Percentiles rank a stretch among this genome's conserved stretches.
These are phyloP conservation scores for Rhizophora apiculata DNA, from an alignment of 345 rosid species.

Conservation along the genomic window DNA sequence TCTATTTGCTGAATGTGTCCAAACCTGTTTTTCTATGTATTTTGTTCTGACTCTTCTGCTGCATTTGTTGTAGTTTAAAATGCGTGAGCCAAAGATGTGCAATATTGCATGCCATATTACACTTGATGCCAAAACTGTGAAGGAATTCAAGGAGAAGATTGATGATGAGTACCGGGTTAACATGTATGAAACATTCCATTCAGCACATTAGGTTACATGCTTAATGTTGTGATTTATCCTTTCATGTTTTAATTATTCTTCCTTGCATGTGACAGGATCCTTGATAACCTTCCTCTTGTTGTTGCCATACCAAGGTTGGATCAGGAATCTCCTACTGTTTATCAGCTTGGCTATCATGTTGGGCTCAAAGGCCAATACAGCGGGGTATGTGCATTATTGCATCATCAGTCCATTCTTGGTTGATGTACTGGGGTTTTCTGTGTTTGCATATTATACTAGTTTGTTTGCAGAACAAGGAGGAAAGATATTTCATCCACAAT, in stretches of 20 bases:
- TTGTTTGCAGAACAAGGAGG: constrained; percentile 68
- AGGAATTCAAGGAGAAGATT: constrained; percentile 80
- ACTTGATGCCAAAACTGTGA: constrained; percentile 58
- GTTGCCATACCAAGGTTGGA: constrained; percentile 68
- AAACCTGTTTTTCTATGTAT: not conserved
- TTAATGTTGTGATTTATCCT: not conserved
- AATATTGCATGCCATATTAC: constrained; percentile 46
- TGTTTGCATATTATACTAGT: constrained; percentile 15
- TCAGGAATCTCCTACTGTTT: constrained; percentile 62
- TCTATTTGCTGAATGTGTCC: not conserved
- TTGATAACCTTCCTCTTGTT: constrained; percentile 92
- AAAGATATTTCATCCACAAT: constrained; percentile 82
- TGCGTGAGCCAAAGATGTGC: constrained; percentile 90
- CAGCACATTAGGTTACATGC: not conserved
- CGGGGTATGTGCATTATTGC: constrained; percentile 53
- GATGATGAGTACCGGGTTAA: constrained; percentile 88
- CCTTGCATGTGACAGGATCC: constrained; percentile 61
- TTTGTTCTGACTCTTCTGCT: constrained; percentile 16
- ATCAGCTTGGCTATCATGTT: constrained; percentile 88
- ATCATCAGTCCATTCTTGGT: constrained; percentile 9
- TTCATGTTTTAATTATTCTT: constrained; percentile 20
- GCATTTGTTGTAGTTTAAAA: constrained; percentile 61
- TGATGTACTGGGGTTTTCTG: not conserved
- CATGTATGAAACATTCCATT: constrained; percentile 48
- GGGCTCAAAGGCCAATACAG: constrained; percentile 89